phyloP scores from a whole-genome alignment of 2,329 filamentous ascomycete species.

The Polychaeton citri region DNA sequence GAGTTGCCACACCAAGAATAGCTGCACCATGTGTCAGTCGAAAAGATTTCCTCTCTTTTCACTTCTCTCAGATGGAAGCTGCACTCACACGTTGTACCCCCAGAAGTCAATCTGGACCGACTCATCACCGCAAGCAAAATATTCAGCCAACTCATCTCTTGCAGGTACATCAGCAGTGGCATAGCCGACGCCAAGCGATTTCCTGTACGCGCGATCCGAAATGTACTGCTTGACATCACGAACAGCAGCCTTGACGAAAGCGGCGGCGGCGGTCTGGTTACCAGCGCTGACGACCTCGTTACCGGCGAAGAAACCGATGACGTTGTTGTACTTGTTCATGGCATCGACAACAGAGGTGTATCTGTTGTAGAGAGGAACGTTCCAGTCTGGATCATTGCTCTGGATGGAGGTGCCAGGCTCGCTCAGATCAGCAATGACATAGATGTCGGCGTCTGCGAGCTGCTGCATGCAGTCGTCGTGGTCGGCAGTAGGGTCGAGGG shows the following conservation, averaged over 20 bases:
- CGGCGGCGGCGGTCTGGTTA: conserved; percentile 48
- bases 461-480: conserved; percentile 78
- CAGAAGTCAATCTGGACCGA: conserved; percentile 80
- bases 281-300: conserved; percentile 66
- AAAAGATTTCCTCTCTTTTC: conserved; percentile 80
- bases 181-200: conserved; percentile 60
- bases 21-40: conserved; percentile 54
- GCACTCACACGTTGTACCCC: conserved; percentile 78
- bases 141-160: conserved; percentile 72
- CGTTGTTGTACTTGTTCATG: conserved; percentile 75
- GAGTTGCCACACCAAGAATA: conserved; percentile 74
- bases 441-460: conserved; percentile 74
- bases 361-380: conserved; percentile 69
- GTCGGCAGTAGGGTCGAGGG: conserved; percentile 69
- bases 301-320: conserved; percentile 68
- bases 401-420: conserved; percentile 82
- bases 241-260: conserved; percentile 59
- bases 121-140: conserved; percentile 86
- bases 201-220: conserved; percentile 52
- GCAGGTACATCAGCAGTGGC: conserved; percentile 80
- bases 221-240: conserved; percentile 74
- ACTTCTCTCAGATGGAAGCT: conserved; percentile 51
- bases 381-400: conserved; percentile 66
- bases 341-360: conserved; percentile 80
- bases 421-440: conserved; percentile 85